A percentile compares a stretch with the other conserved stretches of the same genome.
phyloP scores from a whole-genome alignment of 345 rosid genomes.

The Populus nigra region DNA sequence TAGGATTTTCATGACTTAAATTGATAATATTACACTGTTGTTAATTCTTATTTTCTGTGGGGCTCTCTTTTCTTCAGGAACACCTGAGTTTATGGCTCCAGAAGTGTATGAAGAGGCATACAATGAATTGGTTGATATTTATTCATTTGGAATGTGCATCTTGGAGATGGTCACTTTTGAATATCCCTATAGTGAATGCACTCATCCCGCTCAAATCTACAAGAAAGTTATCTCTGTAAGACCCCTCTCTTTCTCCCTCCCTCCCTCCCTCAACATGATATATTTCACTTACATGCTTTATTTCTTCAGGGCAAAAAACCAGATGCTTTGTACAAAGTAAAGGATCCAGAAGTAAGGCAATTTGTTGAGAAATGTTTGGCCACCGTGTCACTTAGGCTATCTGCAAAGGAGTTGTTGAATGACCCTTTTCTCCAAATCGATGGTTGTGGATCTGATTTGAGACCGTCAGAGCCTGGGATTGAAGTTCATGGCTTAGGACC shows the following conservation, averaged over 20 bases:
- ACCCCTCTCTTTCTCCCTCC: slow-evolving; percentile 6
- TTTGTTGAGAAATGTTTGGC: slow-evolving; percentile 93
- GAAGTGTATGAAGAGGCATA: slow-evolving; percentile 96
- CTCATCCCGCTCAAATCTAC: slow-evolving; percentile 95
- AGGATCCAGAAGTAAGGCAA: slow-evolving; percentile 68
- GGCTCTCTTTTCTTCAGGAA: slow-evolving; percentile 51
- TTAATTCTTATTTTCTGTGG: slow-evolving; percentile 2
- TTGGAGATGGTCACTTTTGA: slow-evolving; percentile 98
- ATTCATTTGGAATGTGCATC: slow-evolving; percentile 97
- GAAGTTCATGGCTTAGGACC: slow-evolving; percentile 48
- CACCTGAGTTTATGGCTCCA: slow-evolving; percentile 99
- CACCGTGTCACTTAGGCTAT: slow-evolving; percentile 72
- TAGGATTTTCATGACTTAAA: background rate
- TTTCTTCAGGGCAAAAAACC: slow-evolving; percentile 83
- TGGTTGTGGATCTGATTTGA: slow-evolving; percentile 54
- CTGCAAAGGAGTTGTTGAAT: slow-evolving; percentile 76
- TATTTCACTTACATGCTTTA: slow-evolving; percentile 18
- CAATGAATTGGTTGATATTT: slow-evolving; percentile 93
- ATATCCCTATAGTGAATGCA: slow-evolving; percentile 94
- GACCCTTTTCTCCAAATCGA: slow-evolving; percentile 73
- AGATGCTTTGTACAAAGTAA: slow-evolving; percentile 74
- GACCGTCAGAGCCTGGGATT: slow-evolving; percentile 41
- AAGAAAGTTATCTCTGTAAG: slow-evolving; percentile 98
- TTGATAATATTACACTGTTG: slow-evolving; percentile 9
- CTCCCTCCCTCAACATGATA: background rate